Percentiles rank a stretch among this genome's conserved stretches.
Evolutionary conservation across 2,329 filamentous ascomycete species (phyloP).

Genomic region (Colletotrichum kahawae): DNA sequence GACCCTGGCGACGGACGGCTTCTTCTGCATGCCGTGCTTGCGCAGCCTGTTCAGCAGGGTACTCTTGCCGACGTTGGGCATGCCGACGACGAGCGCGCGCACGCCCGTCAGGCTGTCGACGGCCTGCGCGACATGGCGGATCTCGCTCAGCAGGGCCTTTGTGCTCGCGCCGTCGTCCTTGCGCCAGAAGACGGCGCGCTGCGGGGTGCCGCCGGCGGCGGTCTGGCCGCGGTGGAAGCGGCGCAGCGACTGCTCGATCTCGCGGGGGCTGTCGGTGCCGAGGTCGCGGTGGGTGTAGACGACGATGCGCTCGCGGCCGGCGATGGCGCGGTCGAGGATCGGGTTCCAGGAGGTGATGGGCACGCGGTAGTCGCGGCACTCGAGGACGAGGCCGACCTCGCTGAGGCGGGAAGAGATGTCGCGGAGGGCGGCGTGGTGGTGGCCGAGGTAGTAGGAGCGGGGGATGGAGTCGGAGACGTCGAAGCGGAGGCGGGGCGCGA

Average conservation of each 20-base stretch:
- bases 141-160: conserved; percentile 40
- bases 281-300: conserved; percentile 93
- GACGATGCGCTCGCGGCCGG: conserved; percentile 75
- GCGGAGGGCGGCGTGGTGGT: conserved; percentile 81
- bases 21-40: conserved; percentile 62
- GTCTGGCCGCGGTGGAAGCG: conserved; percentile 33
- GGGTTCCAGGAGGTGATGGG: conserved; percentile 91
- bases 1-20: conserved; percentile 75
- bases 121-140: conserved; percentile 34
- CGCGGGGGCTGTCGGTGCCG: conserved; percentile 44
- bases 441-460: conserved; percentile 92
- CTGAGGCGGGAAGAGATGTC: conserved; percentile 84
- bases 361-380: conserved; percentile 92
- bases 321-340: conserved; percentile 79
- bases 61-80: conserved; percentile 98
- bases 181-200: conserved; percentile 49
- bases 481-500: conserved; percentile 78
- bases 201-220: background rate
- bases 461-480: conserved; percentile 75
- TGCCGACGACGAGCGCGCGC: conserved; percentile 87
- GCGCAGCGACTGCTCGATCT: conserved; percentile 30
- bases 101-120: conserved; percentile 75
- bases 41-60: conserved; percentile 90
- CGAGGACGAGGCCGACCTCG: conserved; percentile 85
- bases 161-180: conserved; percentile 39